Conservation (phyloP, 2,329 filamentous ascomycete genomes). For the Apiospora rasikravindrae region DNA sequence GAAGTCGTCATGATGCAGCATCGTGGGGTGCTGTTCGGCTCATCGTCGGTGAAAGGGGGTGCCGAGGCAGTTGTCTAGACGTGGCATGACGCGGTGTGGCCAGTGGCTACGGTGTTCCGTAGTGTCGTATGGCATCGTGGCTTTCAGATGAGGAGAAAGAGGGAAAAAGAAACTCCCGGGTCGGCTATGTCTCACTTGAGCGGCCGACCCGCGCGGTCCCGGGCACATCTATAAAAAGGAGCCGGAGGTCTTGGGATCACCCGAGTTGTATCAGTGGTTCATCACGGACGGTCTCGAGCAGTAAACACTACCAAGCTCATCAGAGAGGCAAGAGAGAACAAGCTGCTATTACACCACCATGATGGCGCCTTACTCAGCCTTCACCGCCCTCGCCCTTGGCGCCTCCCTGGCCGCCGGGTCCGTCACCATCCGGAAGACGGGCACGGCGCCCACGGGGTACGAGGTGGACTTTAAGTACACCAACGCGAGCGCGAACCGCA, state of each 20-base stretch:
- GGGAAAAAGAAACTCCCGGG: neutral
- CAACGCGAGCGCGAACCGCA: slow-evolving; percentile 18
- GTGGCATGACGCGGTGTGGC: neutral
- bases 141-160: neutral
- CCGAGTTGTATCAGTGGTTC: neutral
- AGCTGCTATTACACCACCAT: neutral
- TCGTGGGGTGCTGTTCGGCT: neutral
- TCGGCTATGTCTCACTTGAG: neutral
- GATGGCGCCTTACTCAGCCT: slow-evolving; percentile 4
- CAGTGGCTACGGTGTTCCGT: neutral
- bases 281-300: neutral
- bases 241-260: neutral
- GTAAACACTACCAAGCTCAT: neutral
- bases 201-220: neutral
- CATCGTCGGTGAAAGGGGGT: neutral
- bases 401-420: slow-evolving; percentile 9
- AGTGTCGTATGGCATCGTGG: neutral
- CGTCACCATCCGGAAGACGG: slow-evolving; percentile 20
- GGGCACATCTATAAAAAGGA: neutral
- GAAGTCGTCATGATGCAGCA: neutral
- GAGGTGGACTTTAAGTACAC: slow-evolving; percentile 22
- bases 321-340: neutral
- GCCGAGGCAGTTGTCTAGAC: neutral
- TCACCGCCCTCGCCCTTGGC: slow-evolving; percentile 8
- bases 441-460: slow-evolving; percentile 20